Evolutionary conservation across 805 yeast species (phyloP).

Genomic region (Metschnikowia kofuensis): DNA sequence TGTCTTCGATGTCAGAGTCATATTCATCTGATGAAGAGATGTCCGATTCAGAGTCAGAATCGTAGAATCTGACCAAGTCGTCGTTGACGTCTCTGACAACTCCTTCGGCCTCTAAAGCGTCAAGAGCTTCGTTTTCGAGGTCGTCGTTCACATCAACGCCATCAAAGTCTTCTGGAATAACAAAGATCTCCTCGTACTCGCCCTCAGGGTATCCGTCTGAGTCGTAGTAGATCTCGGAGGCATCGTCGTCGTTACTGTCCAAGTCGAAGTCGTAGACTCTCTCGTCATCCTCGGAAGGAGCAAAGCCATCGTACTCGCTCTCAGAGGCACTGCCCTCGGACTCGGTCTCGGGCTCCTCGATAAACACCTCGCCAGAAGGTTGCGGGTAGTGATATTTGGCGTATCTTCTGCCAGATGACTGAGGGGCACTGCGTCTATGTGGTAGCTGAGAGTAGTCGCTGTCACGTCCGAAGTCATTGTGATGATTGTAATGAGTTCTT

Average conservation of each 20-base stretch:
- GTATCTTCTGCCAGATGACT: slow-evolving; percentile 21
- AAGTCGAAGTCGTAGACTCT: slow-evolving; percentile 28
- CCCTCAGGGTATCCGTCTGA: slow-evolving; percentile 22
- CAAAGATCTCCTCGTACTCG: slow-evolving; percentile 14
- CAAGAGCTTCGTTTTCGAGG: slow-evolving; percentile 33
- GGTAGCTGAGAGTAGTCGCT: neutral
- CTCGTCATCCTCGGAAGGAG: slow-evolving; percentile 21
- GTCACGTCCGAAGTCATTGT: neutral
- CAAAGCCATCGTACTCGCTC: slow-evolving; percentile 21
- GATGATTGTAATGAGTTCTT: neutral
- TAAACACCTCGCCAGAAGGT: slow-evolving; percentile 34
- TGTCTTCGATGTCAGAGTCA: slow-evolving; percentile 17
- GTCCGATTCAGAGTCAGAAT: slow-evolving; percentile 18
- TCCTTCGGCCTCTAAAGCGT: slow-evolving; percentile 30
- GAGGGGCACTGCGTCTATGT: slow-evolving; percentile 3
- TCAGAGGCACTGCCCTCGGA: slow-evolving; percentile 24
- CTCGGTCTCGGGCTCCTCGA: slow-evolving; percentile 44
- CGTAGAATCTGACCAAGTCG: slow-evolving; percentile 25
- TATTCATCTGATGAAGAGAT: slow-evolving; percentile 13
- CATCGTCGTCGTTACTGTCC: slow-evolving; percentile 18
- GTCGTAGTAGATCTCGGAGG: slow-evolving; percentile 17
- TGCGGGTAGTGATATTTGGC: slow-evolving; percentile 34
- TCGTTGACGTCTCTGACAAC: slow-evolving; percentile 22
- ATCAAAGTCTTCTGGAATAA: slow-evolving; percentile 28
- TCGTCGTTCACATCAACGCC: slow-evolving; percentile 38